Evolutionary conservation across 1,284 basidiomycete species (phyloP).

Genomic region (Malassezia equina): DNA sequence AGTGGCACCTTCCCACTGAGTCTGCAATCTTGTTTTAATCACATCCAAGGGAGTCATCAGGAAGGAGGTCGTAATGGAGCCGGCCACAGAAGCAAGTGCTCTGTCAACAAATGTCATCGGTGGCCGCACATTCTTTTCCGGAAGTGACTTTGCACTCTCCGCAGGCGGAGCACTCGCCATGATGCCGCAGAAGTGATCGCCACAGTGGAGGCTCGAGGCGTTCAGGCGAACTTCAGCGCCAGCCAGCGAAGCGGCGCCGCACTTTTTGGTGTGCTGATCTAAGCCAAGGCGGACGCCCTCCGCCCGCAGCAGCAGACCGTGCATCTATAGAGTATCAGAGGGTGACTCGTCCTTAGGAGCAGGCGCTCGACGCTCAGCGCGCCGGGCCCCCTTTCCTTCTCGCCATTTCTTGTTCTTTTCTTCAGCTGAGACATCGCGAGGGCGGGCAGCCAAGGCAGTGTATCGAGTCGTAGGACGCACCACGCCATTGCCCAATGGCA

Average conservation of each 20-base stretch:
- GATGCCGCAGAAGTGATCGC: not conserved
- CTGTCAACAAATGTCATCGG: slow-evolving; percentile 50
- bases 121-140: not conserved
- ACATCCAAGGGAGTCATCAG: slow-evolving; percentile 93
- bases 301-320: no score
- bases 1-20: slow-evolving; percentile 51
- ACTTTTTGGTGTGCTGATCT: not conserved
- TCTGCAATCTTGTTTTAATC: slow-evolving; percentile 82
- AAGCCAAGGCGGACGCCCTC: not conserved
- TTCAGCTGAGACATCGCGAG: slow-evolving; percentile 19
- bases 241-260: not conserved
- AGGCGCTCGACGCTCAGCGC: slow-evolving; percentile 14
- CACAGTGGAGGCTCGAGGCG: not conserved
- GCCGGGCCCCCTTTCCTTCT: slow-evolving; percentile 19
- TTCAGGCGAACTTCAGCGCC: not conserved
- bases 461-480: slow-evolving; percentile 17
- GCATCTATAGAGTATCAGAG: not conserved
- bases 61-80: slow-evolving; percentile 68
- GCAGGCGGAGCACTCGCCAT: not conserved
- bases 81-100: slow-evolving; percentile 66
- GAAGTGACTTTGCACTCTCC: not conserved
- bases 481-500: slow-evolving; percentile 26
- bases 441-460: slow-evolving; percentile 10
- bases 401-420: slow-evolving; percentile 23
- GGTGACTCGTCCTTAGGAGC: not conserved